Percentiles rank a stretch among this genome's conserved stretches.
phyloP scores from a whole-genome alignment of 2,329 filamentous ascomycete genomes.

The Blastomyces emzantsi region DNA sequence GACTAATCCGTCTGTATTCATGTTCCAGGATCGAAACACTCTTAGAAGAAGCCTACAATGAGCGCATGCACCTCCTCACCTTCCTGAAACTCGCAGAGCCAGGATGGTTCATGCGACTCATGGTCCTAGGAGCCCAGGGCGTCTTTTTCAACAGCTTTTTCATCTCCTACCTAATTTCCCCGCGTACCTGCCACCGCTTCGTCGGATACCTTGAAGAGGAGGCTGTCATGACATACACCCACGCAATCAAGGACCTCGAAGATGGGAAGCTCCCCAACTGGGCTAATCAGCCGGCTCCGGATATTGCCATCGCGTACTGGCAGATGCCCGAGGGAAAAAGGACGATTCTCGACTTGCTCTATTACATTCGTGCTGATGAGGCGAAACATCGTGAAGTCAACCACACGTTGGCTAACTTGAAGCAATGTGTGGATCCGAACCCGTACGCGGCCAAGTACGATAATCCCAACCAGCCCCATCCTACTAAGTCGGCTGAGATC shows the following conservation, averaged over 20 bases:
- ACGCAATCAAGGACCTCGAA: slow-evolving; percentile 80
- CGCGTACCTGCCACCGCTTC: slow-evolving; percentile 84
- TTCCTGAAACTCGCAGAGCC: slow-evolving; percentile 88
- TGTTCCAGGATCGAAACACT: slow-evolving; percentile 71
- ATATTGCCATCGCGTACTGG: slow-evolving; percentile 89
- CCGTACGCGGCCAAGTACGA: slow-evolving; percentile 82
- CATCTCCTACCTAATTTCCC: slow-evolving; percentile 75
- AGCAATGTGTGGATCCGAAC: slow-evolving; percentile 81
- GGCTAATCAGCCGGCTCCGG: slow-evolving; percentile 68
- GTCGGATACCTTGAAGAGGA: slow-evolving; percentile 97
- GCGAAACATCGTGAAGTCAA: slow-evolving; percentile 90
- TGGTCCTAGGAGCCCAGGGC: slow-evolving; percentile 87
- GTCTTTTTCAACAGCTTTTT: slow-evolving; percentile 97
- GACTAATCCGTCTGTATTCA: not conserved
- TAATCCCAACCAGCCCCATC: slow-evolving; percentile 56
- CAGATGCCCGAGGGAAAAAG: slow-evolving; percentile 76
- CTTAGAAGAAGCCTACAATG: slow-evolving; percentile 83
- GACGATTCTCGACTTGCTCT: slow-evolving; percentile 75
- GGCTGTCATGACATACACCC: slow-evolving; percentile 89
- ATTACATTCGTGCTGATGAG: slow-evolving; percentile 87
- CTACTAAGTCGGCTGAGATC: slow-evolving; percentile 57
- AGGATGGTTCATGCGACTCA: slow-evolving; percentile 80
- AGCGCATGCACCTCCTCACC: slow-evolving; percentile 84
- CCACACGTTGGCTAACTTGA: slow-evolving; percentile 82
- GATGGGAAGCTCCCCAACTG: slow-evolving; percentile 74